Percentiles rank a stretch among this genome's conserved stretches.
Conservation (phyloP, 805 yeast genomes). For the Deakozyma indianensis region DNA sequence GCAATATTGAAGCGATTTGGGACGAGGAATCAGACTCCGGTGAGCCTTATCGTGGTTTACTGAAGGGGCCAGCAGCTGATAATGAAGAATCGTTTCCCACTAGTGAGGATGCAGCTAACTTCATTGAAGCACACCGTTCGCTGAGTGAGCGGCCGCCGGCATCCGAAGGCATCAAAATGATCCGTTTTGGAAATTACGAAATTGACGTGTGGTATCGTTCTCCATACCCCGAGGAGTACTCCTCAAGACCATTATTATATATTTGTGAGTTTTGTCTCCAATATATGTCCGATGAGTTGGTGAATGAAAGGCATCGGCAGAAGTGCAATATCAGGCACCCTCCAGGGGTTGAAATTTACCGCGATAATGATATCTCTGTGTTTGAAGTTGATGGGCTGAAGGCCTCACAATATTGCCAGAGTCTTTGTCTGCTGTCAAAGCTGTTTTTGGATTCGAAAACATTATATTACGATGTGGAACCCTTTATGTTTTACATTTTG, state of each 20-base stretch:
- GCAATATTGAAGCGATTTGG: background rate
- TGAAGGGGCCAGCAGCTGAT: background rate
- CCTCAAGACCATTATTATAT: conserved; percentile 44
- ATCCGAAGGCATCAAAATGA: conserved; percentile 31
- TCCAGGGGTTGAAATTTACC: conserved; percentile 84
- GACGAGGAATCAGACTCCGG: background rate
- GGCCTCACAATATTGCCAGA: conserved; percentile 71
- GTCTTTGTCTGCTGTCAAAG: conserved; percentile 78
- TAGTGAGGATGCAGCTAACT: background rate
- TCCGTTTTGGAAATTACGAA: conserved; percentile 58
- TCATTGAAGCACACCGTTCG: background rate
- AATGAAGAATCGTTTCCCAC: background rate
- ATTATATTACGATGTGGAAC: conserved; percentile 87
- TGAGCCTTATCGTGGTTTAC: background rate
- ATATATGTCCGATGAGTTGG: conserved; percentile 58
- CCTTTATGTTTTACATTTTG: conserved; percentile 77
- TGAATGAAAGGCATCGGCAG: conserved; percentile 51
- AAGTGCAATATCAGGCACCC: conserved; percentile 67
- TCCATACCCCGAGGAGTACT: conserved; percentile 83
- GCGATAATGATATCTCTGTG: conserved; percentile 53
- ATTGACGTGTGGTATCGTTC: conserved; percentile 87
- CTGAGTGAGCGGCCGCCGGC: background rate
- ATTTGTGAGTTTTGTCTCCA: conserved; percentile 78
- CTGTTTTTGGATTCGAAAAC: conserved; percentile 83
- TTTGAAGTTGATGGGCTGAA: conserved; percentile 92